Evolutionary conservation across 2,329 filamentous ascomycete genomes (phyloP).

Genomic region (Anisogramma anomala): DNA sequence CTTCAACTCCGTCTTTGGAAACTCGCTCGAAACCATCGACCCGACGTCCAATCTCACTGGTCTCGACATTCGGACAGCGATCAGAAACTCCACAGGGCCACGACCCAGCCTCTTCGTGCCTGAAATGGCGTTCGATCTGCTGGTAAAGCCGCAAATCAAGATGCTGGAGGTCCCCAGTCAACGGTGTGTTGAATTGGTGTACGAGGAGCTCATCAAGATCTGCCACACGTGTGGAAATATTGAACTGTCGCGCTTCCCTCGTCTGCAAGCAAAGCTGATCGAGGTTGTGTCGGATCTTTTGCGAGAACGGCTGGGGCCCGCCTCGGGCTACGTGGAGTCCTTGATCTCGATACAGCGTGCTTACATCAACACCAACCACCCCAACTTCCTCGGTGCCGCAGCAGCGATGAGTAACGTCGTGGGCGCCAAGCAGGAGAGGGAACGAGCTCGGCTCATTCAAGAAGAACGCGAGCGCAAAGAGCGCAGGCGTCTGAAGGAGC

Average conservation of each 20-base stretch:
- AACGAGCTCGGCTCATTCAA: conserved; percentile 66
- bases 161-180: conserved; percentile 89
- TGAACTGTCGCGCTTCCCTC: conserved; percentile 81
- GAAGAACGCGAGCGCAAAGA: conserved; percentile 84
- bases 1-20: conserved; percentile 97
- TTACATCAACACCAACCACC: conserved; percentile 99
- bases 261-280: conserved; percentile 91
- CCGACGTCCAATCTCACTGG: conserved; percentile 91
- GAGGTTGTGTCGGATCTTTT: conserved; percentile 95
- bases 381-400: conserved; percentile 92
- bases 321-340: conserved; percentile 86
- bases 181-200: conserved; percentile 92
- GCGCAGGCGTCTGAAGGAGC: conserved; percentile 68
- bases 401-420: conserved; percentile 97
- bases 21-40: conserved; percentile 89
- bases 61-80: conserved; percentile 90
- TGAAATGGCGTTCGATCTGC: conserved; percentile 90
- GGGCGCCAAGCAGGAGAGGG: conserved; percentile 84
- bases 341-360: conserved; percentile 94
- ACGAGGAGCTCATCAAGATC: conserved; percentile 98
- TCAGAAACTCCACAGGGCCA: conserved; percentile 93
- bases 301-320: conserved; percentile 80
- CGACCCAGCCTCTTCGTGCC: conserved; percentile 93
- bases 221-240: conserved; percentile 96
- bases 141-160: conserved; percentile 98